These are phyloP conservation scores for Vitrella brassicaformis DNA, from an alignment of 73 alveolate genomes.

Conservation along the genomic window DNA sequence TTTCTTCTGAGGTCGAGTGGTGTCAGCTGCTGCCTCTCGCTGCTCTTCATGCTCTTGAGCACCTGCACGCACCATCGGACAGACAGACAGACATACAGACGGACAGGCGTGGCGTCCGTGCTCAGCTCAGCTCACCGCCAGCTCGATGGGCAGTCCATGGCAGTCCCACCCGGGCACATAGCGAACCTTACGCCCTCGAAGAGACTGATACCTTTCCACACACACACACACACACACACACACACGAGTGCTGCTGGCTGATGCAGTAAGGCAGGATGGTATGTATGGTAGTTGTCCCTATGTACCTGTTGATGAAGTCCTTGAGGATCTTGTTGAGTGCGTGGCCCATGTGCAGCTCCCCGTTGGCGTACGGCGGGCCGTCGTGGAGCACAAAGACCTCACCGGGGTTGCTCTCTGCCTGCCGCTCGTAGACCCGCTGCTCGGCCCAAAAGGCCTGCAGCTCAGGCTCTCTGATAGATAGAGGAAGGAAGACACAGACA, in stretches of 20 bases:
- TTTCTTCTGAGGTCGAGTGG: slow-evolving; percentile 4
- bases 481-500: no score
- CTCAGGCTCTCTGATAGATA: slow-evolving; percentile 43
- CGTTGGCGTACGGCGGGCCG: slow-evolving; percentile 88
- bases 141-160: slow-evolving; percentile 69
- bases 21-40: slow-evolving; percentile 14
- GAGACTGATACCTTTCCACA: not conserved
- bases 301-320: slow-evolving; percentile 76
- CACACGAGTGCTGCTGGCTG: no score
- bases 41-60: slow-evolving; percentile 7
- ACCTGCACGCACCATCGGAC: not conserved
- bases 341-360: slow-evolving; percentile 80
- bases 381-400: slow-evolving; percentile 56
- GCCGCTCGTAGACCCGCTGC: slow-evolving; percentile 42
- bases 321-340: slow-evolving; percentile 67
- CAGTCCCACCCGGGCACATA: slow-evolving; percentile 55
- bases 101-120: not conserved
- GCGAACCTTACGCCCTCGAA: not conserved
- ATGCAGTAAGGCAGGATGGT: no score
- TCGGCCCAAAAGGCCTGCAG: slow-evolving; percentile 49
- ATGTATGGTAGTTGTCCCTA: no score
- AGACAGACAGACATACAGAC: not conserved
- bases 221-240: not conserved
- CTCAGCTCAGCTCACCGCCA: slow-evolving; percentile 5
- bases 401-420: slow-evolving; percentile 44